Conservation (phyloP, 805 yeast species). For the Candida tibetensis region DNA sequence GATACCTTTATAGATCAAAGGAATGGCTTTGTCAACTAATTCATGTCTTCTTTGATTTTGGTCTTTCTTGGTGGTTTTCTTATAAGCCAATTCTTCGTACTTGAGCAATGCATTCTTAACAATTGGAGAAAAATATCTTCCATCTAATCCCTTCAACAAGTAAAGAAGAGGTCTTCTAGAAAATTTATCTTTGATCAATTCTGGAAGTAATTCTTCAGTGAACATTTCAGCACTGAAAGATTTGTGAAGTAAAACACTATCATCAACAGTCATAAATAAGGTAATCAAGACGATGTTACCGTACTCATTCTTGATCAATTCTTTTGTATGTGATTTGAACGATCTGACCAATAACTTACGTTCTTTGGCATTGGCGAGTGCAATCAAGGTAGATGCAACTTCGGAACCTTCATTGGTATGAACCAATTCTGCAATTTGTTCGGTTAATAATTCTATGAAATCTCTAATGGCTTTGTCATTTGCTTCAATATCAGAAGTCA, state of each 20-base stretch:
- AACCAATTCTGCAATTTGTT: slow-evolving; percentile 90
- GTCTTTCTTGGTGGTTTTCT: slow-evolving; percentile 81
- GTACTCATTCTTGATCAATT: slow-evolving; percentile 76
- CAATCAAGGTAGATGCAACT: slow-evolving; percentile 78
- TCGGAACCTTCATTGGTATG: slow-evolving; percentile 94
- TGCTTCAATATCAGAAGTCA: slow-evolving; percentile 48
- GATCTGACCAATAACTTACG: slow-evolving; percentile 74
- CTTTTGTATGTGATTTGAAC: slow-evolving; percentile 72
- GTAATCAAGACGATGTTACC: slow-evolving; percentile 82
- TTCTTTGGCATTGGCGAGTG: slow-evolving; percentile 87
- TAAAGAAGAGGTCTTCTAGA: slow-evolving; percentile 89
- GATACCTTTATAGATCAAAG: slow-evolving; percentile 58
- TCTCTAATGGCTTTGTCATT: slow-evolving; percentile 65
- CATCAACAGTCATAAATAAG: slow-evolving; percentile 85
- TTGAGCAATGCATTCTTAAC: slow-evolving; percentile 56
- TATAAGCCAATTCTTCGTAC: slow-evolving; percentile 55
- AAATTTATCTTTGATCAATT: slow-evolving; percentile 63
- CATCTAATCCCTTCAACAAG: slow-evolving; percentile 72
- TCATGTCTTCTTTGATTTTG: slow-evolving; percentile 72
- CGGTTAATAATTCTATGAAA: slow-evolving; percentile 76
- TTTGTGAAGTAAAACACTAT: slow-evolving; percentile 78
- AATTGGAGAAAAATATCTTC: slow-evolving; percentile 75
- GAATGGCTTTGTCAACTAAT: slow-evolving; percentile 61
- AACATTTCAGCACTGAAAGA: slow-evolving; percentile 61
- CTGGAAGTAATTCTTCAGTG: slow-evolving; percentile 47